Conservation (phyloP, 2,329 filamentous ascomycete genomes). For the Periconia sp. region DNA sequence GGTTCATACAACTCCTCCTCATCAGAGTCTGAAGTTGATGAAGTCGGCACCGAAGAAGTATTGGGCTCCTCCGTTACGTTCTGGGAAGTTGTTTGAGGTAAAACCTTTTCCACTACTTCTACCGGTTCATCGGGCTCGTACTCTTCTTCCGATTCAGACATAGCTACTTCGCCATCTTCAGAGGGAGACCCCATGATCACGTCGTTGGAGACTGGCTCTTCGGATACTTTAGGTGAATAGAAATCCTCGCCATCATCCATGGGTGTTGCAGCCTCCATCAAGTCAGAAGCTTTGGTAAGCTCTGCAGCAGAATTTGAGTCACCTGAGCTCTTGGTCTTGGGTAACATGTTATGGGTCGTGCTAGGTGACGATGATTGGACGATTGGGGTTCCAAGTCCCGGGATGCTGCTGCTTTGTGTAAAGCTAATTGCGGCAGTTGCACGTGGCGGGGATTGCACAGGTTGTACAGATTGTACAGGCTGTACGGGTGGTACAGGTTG, state of each 20-base stretch:
- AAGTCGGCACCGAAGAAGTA: neutral
- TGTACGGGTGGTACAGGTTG: neutral
- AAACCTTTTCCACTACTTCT: neutral
- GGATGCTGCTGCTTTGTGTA: neutral
- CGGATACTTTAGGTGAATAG: slow-evolving; percentile 33
- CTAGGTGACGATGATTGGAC: neutral
- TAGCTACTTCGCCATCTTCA: slow-evolving; percentile 38
- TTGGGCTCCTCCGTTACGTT: slow-evolving; percentile 1
- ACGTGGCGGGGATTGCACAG: slow-evolving; percentile 1
- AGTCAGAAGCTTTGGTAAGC: neutral
- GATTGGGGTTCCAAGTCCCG: neutral
- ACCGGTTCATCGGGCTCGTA: slow-evolving; percentile 34
- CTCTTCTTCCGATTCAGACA: slow-evolving; percentile 38
- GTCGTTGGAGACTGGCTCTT: neutral
- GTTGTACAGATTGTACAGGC: neutral
- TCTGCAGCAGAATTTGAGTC: neutral
- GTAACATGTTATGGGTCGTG: neutral
- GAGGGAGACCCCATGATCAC: slow-evolving; percentile 18
- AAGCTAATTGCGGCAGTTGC: neutral
- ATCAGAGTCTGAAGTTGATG: slow-evolving; percentile 11
- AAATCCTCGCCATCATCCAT: slow-evolving; percentile 39
- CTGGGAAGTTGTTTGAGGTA: neutral
- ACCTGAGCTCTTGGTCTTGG: neutral
- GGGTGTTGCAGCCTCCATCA: slow-evolving; percentile 19
- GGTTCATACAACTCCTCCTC: slow-evolving; percentile 38